These are phyloP conservation scores for Protomyces macrosporus DNA, from an alignment of 1,139 yeast genomes.

Conservation along the genomic window DNA sequence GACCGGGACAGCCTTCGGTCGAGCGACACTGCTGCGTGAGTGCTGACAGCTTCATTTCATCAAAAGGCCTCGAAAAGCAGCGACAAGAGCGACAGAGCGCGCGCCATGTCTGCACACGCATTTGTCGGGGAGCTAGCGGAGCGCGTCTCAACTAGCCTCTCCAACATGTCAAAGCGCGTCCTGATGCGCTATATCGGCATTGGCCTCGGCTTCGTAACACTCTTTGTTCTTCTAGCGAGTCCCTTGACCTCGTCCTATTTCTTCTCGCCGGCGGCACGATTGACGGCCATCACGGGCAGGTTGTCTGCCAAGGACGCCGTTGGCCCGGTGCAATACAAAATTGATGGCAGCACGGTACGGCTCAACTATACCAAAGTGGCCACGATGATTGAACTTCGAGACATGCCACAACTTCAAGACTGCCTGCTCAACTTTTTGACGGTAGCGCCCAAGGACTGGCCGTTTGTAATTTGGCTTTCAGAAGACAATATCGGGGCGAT, in stretches of 20 bases:
- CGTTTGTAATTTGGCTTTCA: slow-evolving; percentile 17
- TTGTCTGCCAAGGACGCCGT: not conserved
- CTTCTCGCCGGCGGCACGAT: not conserved
- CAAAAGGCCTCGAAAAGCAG: no score
- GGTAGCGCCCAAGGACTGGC: slow-evolving; percentile 16
- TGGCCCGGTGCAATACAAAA: not conserved
- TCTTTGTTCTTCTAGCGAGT: not conserved
- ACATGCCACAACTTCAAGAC: not conserved
- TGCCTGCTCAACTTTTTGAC: slow-evolving; percentile 3
- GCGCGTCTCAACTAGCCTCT: not conserved
- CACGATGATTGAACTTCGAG: slow-evolving; percentile 15
- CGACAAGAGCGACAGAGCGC: not conserved
- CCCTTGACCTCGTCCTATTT: not conserved
- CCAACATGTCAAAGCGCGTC: not conserved
- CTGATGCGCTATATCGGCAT: not conserved
- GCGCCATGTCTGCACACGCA: not conserved
- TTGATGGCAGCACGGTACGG: not conserved
- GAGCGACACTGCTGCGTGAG: no score
- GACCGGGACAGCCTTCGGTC: no score
- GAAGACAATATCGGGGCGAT: slow-evolving; percentile 2
- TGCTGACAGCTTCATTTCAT: no score
- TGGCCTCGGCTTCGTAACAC: not conserved
- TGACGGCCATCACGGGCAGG: not conserved
- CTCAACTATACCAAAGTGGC: slow-evolving; percentile 19
- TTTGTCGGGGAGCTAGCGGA: not conserved